Percentiles rank a stretch among this genome's conserved stretches.
Evolutionary conservation across 345 rosid species (phyloP).

Genomic region (Kernera saxatilis): DNA sequence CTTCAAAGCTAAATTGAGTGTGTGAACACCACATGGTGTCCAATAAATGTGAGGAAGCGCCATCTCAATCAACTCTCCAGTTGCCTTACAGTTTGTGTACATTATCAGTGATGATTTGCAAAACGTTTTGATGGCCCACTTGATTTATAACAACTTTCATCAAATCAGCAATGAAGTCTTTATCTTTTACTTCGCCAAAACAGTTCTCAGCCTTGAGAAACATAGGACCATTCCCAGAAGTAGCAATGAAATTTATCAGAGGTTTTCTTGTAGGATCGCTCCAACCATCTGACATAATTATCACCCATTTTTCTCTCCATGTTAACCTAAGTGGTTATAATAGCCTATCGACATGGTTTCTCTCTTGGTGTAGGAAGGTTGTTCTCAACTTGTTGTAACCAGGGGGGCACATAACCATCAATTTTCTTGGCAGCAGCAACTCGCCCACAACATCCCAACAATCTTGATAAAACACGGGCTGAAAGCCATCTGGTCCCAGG

Average conservation of each 20-base stretch:
- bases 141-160: not conserved
- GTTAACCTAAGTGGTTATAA: not conserved
- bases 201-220: not conserved
- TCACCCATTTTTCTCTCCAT: too few species aligned
- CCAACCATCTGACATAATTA: not conserved
- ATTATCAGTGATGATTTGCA: too few species aligned
- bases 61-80: not conserved
- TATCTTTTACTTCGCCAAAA: not conserved
- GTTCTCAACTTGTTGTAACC: not conserved
- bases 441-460: not conserved
- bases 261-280: not conserved
- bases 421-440: not conserved
- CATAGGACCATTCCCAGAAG: not conserved
- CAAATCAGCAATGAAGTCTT: not conserved
- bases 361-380: not conserved
- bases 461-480: not conserved
- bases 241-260: not conserved
- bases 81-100: not conserved
- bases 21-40: not conserved
- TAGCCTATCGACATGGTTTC: not conserved
- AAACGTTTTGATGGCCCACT: not conserved
- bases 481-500: not conserved
- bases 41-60: too few species aligned
- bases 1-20: not conserved
- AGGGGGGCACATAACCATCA: not conserved